A percentile compares a stretch with the other conserved stretches of the same genome.
These are phyloP conservation scores for Metschnikowia lunata DNA, from an alignment of 805 yeast species.

Conservation along the genomic window DNA sequence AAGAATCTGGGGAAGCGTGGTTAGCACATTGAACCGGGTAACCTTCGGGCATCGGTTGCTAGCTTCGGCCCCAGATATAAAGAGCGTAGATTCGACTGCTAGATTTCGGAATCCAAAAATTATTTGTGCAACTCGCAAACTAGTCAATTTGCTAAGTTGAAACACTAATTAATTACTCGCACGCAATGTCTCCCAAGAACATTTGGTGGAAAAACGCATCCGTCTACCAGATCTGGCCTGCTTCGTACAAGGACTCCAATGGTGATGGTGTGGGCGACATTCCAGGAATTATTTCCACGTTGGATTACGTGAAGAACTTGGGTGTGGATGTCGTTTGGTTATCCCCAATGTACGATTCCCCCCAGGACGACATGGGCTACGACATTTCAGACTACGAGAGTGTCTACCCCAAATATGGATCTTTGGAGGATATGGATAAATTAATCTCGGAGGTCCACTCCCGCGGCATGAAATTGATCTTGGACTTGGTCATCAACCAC, in stretches of 20 bases:
- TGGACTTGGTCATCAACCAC: slow-evolving; percentile 58
- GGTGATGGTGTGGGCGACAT: slow-evolving; percentile 59
- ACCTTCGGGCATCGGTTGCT: no score
- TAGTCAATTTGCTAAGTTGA: no score
- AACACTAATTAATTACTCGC: not conserved
- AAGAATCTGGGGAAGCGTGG: slow-evolving; percentile 5
- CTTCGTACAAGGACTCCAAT: slow-evolving; percentile 55
- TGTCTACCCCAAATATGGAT: slow-evolving; percentile 50
- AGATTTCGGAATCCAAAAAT: no score
- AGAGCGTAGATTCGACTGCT: no score
- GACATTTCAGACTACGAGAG: slow-evolving; percentile 53
- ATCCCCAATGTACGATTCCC: slow-evolving; percentile 55
- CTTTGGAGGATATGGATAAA: slow-evolving; percentile 47
- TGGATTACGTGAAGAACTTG: slow-evolving; percentile 47
- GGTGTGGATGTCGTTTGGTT: slow-evolving; percentile 55
- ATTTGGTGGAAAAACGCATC: slow-evolving; percentile 56
- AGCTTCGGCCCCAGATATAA: no score
- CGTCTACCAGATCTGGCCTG: slow-evolving; percentile 59
- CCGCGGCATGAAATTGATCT: slow-evolving; percentile 47
- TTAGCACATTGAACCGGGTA: no score
- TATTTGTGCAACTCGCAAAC: not conserved
- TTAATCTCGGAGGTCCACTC: slow-evolving; percentile 45
- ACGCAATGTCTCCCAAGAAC: slow-evolving; percentile 10
- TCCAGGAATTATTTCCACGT: slow-evolving; percentile 47
- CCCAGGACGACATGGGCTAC: slow-evolving; percentile 61